Conservation (phyloP, 2,329 filamentous ascomycete genomes). For the Alternaria gansuensis region DNA sequence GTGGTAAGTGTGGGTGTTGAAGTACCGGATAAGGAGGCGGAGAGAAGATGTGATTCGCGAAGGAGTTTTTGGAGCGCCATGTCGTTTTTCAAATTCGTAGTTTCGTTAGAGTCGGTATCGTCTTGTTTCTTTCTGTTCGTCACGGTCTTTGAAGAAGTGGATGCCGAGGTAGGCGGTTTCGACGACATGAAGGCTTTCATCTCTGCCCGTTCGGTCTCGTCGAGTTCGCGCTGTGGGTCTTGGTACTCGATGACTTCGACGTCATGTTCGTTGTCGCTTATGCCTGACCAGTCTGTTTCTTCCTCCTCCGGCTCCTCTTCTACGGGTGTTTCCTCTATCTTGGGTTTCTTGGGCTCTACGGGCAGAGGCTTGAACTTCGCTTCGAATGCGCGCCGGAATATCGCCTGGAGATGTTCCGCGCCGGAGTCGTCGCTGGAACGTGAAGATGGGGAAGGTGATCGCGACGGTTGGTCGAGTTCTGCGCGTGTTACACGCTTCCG, state of each 20-base stretch:
- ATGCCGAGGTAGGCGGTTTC: constrained; percentile 59
- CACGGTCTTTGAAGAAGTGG: constrained; percentile 28
- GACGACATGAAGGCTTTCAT: constrained; percentile 79
- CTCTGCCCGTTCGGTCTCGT: constrained; percentile 63
- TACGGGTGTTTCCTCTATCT: constrained; percentile 38
- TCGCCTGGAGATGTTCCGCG: constrained; percentile 71
- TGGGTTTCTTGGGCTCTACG: constrained; percentile 43
- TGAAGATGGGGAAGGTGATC: constrained; percentile 41
- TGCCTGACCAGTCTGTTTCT: constrained; percentile 69
- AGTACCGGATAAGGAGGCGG: constrained; percentile 59
- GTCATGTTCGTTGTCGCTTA: constrained; percentile 59
- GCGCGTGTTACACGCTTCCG: constrained; percentile 55
- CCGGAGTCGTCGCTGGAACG: constrained; percentile 41
- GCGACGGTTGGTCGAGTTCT: constrained; percentile 41
- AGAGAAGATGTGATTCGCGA: constrained; percentile 87
- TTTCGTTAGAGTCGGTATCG: constrained; percentile 64
- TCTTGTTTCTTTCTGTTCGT: constrained; percentile 29
- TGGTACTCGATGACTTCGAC: constrained; percentile 57
- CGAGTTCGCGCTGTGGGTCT: constrained; percentile 22
- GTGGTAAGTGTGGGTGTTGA: constrained; percentile 54
- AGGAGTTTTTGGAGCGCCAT: constrained; percentile 90
- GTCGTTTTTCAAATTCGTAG: constrained; percentile 83
- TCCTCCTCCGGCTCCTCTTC: constrained; percentile 44
- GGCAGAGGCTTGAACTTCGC: constrained; percentile 81
- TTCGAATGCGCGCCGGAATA: constrained; percentile 87